A percentile compares a stretch with the other conserved stretches of the same genome.
These are phyloP conservation scores for Chara braunii DNA, from an alignment of 139 green algal species.

Conservation along the genomic window DNA sequence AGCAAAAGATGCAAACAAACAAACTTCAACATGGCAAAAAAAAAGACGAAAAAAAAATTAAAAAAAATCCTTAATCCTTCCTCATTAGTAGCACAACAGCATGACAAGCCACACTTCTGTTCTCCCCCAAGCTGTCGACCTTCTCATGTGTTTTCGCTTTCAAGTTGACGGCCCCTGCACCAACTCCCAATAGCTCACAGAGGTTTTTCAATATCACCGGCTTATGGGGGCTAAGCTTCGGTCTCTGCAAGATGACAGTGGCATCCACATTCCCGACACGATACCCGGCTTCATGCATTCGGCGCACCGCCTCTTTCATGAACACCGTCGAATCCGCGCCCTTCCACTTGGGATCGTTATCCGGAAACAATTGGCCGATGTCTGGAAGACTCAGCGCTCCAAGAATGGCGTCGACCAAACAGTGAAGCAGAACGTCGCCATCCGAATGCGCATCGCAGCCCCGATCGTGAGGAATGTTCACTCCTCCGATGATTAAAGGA, in stretches of 20 bases:
- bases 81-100: slow-evolving; percentile 78
- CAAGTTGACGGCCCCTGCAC: slow-evolving; percentile 77
- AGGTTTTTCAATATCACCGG: slow-evolving; percentile 69
- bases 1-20: too few relatives aligned
- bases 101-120: slow-evolving; percentile 88
- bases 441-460: slow-evolving; percentile 92
- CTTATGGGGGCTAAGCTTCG: slow-evolving; percentile 95
- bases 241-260: slow-evolving; percentile 94
- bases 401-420: slow-evolving; percentile 88
- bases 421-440: slow-evolving; percentile 88
- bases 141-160: slow-evolving; percentile 99
- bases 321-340: slow-evolving; percentile 83
- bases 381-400: slow-evolving; percentile 89
- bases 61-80: slow-evolving; percentile 9
- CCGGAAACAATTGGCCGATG: slow-evolving; percentile 97
- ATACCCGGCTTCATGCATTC: slow-evolving; percentile 81
- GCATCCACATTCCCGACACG: slow-evolving; percentile 87
- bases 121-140: slow-evolving; percentile 95
- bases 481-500: slow-evolving; percentile 86
- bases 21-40: too few relatives aligned
- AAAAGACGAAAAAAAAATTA: too few relatives aligned
- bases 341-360: slow-evolving; percentile 97
- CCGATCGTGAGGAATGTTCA: slow-evolving; percentile 88
- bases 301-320: slow-evolving; percentile 59
- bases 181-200: slow-evolving; percentile 26